Evolutionary conservation across 495 filamentous ascomycete genomes (phyloP), one percentile per base, ranked within the genome.

Genomic region (Penicillium riverlandense): DNA sequence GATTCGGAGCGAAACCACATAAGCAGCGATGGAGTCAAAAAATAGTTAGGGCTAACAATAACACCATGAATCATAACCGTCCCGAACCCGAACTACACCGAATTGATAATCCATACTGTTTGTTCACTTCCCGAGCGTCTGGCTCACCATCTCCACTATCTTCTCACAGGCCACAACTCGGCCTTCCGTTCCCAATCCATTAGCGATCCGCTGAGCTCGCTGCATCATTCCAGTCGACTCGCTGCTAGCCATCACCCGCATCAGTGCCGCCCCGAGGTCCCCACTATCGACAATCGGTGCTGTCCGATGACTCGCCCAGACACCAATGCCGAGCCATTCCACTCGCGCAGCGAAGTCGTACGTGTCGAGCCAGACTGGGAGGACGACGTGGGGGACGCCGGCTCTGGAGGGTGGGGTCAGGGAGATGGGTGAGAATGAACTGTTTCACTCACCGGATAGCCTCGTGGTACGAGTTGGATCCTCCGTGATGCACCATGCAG

Each of bases 401-500:
- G 61, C 59, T 34, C 69, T 72, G 43, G 15, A 16, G n/a, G n/a
- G 11, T 10, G 10, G 14, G 39, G 35, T 36, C n/a, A 48, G 28
- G 1, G 7, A 28, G 15, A 38, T 13, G 14, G 16, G 9, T 34
- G 4, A 10, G 13, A 30, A 38, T 14, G 27, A 16, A 41, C 12
- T 15, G 29, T 11, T 37, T 10, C 31, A 45, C 61, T 48, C 40
- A 69, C 66, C 48, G 48, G 13, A 64, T 52, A n/a, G 63, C 58
- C 46, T 72, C 69, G 31, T 67, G 45, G 28, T 65, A 72, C 3
- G 69, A 69, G 39, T 70, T 72, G 8, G 66, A 55, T 7, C 67
- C 70, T 6, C 69, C 69, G 35, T 72, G 70, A 43, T 72, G 68
- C 2, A 74, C 63, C 30, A 63, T 59, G 32, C 65, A 69, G 0